Conservation (phyloP, 176 grass and related monocot species). For the Zoysia pacifica region DNA sequence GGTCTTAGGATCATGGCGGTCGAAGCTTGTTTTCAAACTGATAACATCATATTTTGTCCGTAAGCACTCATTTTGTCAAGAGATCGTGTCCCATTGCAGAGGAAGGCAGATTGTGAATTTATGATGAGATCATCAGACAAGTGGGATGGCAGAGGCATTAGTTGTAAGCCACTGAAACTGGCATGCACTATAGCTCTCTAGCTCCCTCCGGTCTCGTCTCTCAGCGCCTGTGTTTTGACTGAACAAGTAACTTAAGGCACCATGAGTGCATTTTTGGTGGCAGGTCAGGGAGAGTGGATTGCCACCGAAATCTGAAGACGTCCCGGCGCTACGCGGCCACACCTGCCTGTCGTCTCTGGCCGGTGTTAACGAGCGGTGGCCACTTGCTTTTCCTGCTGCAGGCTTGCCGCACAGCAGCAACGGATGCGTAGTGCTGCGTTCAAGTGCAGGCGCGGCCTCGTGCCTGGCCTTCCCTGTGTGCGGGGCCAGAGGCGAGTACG, state of each 20-base stretch:
- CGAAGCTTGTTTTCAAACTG: not conserved
- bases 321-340: not conserved
- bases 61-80: slow-evolving; percentile 4
- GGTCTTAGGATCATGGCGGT: not conserved
- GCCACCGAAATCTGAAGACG: not conserved
- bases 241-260: slow-evolving; percentile 30
- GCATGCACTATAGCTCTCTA: not conserved
- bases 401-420: too few species aligned
- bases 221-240: slow-evolving; percentile 41
- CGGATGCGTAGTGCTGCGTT: slow-evolving; percentile 1
- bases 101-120: not conserved
- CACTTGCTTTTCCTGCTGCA: not conserved
- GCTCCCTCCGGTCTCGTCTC: not conserved
- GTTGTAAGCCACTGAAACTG: slow-evolving; percentile 24
- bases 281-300: not conserved
- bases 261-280: slow-evolving; percentile 41
- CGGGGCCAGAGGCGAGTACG: slow-evolving; percentile 29
- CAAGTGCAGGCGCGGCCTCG: slow-evolving; percentile 26
- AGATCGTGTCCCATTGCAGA: not conserved
- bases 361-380: slow-evolving; percentile 21
- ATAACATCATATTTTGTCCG: slow-evolving; percentile 29
- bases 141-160: not conserved
- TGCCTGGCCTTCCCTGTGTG: slow-evolving; percentile 26
- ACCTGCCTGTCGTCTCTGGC: slow-evolving; percentile 40
- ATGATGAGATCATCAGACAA: not conserved